phyloP scores from a whole-genome alignment of 2,329 filamentous ascomycete genomes.

The Stagonosporopsis tanaceti region DNA sequence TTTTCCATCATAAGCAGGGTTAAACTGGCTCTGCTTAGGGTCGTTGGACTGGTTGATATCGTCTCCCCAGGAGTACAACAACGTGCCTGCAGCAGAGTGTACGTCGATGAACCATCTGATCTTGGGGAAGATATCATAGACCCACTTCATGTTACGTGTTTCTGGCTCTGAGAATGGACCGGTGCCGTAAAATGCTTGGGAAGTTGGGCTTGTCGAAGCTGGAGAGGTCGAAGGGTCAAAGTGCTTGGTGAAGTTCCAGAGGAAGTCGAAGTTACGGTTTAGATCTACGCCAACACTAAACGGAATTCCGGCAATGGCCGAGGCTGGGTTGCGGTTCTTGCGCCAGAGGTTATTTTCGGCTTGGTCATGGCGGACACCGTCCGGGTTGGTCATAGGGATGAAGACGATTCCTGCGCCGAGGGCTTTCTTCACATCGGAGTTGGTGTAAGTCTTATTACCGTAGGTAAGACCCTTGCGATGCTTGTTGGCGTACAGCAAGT shows the following conservation, averaged over 20 bases:
- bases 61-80: slow-evolving; percentile 68
- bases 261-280: slow-evolving; percentile 58
- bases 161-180: slow-evolving; percentile 65
- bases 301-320: slow-evolving; percentile 21
- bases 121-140: slow-evolving; percentile 59
- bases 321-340: slow-evolving; percentile 53
- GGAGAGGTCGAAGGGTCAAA: slow-evolving; percentile 50
- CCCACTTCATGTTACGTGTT: slow-evolving; percentile 61
- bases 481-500: slow-evolving; percentile 63
- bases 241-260: slow-evolving; percentile 63
- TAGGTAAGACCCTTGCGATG: slow-evolving; percentile 60
- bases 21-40: slow-evolving; percentile 60
- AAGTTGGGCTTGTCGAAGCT: slow-evolving; percentile 54
- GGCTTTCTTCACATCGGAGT: slow-evolving; percentile 60
- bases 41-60: slow-evolving; percentile 60
- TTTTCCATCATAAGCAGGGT: slow-evolving; percentile 60
- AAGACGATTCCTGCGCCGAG: slow-evolving; percentile 64
- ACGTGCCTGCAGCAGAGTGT: slow-evolving; percentile 62
- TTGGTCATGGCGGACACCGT: slow-evolving; percentile 44
- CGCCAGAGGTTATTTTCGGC: slow-evolving; percentile 43
- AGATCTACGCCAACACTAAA: slow-evolving; percentile 40
- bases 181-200: slow-evolving; percentile 62
- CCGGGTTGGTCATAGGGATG: slow-evolving; percentile 43
- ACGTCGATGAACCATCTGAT: slow-evolving; percentile 67
- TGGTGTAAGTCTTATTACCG: slow-evolving; percentile 61